Percentiles rank a stretch among this genome's conserved stretches.
Conservation (phyloP, 208 protist species). For the Naegleria lovaniensis region DNA sequence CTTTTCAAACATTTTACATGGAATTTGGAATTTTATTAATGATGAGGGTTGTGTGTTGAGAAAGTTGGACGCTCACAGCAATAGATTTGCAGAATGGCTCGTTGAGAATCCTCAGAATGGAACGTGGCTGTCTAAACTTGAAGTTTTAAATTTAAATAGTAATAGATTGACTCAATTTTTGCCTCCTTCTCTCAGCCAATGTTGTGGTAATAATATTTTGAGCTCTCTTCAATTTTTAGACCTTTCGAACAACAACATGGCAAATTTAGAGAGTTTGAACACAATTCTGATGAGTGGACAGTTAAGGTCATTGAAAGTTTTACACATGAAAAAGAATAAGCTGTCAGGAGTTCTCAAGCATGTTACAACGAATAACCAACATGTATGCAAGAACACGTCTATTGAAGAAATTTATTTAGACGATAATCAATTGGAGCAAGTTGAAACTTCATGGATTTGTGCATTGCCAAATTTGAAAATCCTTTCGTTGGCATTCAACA, state of each 20-base stretch:
- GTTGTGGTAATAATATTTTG: neutral
- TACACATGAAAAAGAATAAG: neutral
- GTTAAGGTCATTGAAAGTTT: neutral
- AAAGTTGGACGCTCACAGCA: neutral
- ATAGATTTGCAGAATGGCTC: too few relatives aligned
- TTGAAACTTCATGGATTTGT: neutral
- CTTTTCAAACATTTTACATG: neutral
- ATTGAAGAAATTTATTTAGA: neutral
- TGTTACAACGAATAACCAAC: too few relatives aligned
- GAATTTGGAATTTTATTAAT: neutral
- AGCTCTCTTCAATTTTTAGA: neutral
- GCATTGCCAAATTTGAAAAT: neutral
- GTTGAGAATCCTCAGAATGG: too few relatives aligned
- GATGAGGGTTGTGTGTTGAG: neutral
- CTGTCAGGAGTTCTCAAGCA: neutral
- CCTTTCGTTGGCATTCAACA: neutral
- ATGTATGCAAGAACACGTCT: neutral
- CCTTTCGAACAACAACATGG: neutral
- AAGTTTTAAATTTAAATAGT: neutral
- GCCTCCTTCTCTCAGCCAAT: too few relatives aligned
- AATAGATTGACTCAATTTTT: neutral
- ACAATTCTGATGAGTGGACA: neutral
- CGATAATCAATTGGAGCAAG: neutral
- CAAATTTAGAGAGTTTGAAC: neutral
- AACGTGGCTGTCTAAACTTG: neutral